Evolutionary conservation across 805 yeast genomes (phyloP), one percentile per base, ranked within the genome.

Genomic region (Grigorovia yakushimaensis): DNA sequence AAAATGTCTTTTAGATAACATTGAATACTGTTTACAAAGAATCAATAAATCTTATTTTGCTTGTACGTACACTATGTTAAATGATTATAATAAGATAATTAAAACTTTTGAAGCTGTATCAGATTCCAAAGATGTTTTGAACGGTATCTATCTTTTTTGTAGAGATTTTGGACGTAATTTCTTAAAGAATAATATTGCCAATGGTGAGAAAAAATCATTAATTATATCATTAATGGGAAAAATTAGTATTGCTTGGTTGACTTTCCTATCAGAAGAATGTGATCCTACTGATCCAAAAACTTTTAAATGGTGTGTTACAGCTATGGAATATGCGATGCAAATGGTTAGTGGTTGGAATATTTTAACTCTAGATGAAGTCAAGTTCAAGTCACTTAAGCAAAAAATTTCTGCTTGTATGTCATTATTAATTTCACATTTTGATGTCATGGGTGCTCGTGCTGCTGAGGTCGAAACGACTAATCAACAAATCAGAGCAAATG

Each of bases 371-470:
- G 79, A 78, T 49, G 85, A 86, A 51, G 84, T 78, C 21, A 89
- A 87, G 58, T 93, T 89, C 60, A 70, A 76, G 49, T 67, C 73
- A 38, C 69, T 93, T 54, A 81, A 88, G 55, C 74, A 78, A 46
- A 88, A 87, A 59, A 96, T 93, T 40, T 95, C 97, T 0, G 86
- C 95, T 1, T 88, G 97, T 66, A 87, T 93, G 89, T 81, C 97
- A 1, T 70, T 93, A 43, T 72, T 93, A 51, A 89, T 93, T 52
- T 87, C 96, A 0, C 98, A 93, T 67, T 93, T 93, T 60, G 98
- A 93, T 67, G 88, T 93, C 47, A 93, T 91, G 96, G 98, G 98
- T 45, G 97, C 97, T 0, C 76, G 98, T 58, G 84, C 95, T 1
- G 51, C 76, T 62, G 66, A 74, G 69, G 80, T 79, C 46, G 81